Evolutionary conservation across 768 basidiomycete genomes (phyloP).

Genomic region (Lentinula lateritia): DNA sequence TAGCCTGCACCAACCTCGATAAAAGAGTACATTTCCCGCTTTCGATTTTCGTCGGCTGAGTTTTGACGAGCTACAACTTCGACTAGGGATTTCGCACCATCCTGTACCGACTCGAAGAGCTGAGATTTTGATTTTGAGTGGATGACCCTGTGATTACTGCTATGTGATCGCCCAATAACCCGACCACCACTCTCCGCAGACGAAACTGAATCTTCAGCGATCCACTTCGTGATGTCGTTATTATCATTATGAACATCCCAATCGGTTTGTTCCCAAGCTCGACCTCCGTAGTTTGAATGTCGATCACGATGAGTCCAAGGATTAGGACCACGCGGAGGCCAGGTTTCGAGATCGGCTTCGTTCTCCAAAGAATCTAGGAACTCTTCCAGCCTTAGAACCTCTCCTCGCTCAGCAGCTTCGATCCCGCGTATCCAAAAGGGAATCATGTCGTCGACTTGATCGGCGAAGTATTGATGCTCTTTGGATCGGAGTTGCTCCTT

Average conservation of each 20-base stretch:
- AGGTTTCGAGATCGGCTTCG: conserved; percentile 23
- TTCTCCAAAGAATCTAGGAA: conserved; percentile 39
- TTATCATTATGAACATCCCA: not conserved
- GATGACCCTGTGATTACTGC: not conserved
- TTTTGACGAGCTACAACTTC: conserved; percentile 39
- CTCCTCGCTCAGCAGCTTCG: conserved; percentile 40
- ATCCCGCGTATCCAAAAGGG: conserved; percentile 50
- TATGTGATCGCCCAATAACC: not conserved
- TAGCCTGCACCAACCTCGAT: conserved; percentile 31
- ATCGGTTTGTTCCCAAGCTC: not conserved
- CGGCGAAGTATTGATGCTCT: conserved; percentile 23
- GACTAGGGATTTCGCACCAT: conserved; percentile 28
- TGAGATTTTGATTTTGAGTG: not conserved
- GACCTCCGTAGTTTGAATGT: conserved; percentile 1
- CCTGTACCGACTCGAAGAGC: not conserved
- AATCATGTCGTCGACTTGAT: conserved; percentile 43
- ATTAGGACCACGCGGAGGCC: conserved; percentile 12
- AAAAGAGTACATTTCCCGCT: conserved; percentile 43
- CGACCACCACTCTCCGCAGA: not conserved
- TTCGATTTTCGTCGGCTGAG: conserved; percentile 31
- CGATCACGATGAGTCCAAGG: not conserved
- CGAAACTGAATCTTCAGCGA: not conserved
- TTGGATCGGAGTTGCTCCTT: conserved; percentile 2
- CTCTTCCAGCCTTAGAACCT: conserved; percentile 35
- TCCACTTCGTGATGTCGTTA: not conserved